Conservation (phyloP, 1,284 basidiomycete genomes). For the Tilletia caries region DNA sequence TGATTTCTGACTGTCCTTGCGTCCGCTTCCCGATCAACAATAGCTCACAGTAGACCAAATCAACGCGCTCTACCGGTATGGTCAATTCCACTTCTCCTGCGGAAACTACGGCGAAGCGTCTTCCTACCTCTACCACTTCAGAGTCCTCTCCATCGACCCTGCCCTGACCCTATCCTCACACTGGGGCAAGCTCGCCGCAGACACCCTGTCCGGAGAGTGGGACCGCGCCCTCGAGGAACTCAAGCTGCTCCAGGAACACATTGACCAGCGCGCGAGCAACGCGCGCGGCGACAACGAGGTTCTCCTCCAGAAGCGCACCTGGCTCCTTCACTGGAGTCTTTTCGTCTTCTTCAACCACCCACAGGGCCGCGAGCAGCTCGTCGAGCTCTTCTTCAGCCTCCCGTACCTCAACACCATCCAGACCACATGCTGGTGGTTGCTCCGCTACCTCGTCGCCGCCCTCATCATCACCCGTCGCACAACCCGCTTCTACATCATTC, state of each 20-base stretch:
- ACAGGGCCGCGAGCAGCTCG: conserved; percentile 82
- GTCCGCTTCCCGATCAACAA: neutral
- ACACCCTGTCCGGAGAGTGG: conserved; percentile 92
- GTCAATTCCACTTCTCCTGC: conserved; percentile 95
- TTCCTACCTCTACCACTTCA: conserved; percentile 97
- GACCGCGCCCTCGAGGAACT: conserved; percentile 88
- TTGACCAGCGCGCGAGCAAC: conserved; percentile 62
- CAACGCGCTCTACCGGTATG: conserved; percentile 92
- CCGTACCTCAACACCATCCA: conserved; percentile 98
- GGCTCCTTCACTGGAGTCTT: conserved; percentile 95
- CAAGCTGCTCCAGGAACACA: conserved; percentile 83
- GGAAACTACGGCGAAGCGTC: conserved; percentile 94
- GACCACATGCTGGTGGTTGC: conserved; percentile 88
- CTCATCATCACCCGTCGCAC: conserved; percentile 81
- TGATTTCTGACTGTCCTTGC: neutral
- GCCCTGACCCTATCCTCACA: conserved; percentile 89
- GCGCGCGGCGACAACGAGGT: conserved; percentile 55
- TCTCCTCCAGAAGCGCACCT: conserved; percentile 87
- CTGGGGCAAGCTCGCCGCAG: conserved; percentile 96
- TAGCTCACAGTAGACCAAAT: conserved; percentile 92
- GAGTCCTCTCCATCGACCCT: conserved; percentile 86
- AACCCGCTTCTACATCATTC: conserved; percentile 45
- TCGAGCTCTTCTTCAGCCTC: conserved; percentile 92
- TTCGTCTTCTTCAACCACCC: conserved; percentile 98
- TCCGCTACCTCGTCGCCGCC: conserved; percentile 89